Evolutionary conservation across 2,329 filamentous ascomycete genomes (phyloP), one percentile per base, ranked within the genome.

Genomic region (Fusarium algeriense): DNA sequence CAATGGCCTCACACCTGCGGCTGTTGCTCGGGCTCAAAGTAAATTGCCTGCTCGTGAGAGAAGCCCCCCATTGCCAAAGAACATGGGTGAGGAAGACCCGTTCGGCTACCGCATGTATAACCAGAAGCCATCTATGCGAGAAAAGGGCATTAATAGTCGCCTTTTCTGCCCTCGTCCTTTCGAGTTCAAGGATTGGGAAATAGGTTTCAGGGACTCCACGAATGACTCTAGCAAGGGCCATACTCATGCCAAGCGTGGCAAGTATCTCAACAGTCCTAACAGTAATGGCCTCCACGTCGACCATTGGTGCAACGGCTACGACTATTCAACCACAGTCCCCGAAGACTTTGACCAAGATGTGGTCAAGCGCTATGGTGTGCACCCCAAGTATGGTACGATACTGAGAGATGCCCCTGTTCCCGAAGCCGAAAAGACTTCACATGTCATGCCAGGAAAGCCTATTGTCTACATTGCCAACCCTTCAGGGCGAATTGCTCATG

Each of bases 171-270:
- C 87, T 14, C 80, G 80, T 10, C 70, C 83, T 1, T 86, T 86
- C 67, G 79, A 83, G 55, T 89, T 84, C 60, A 82, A 86, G 40
- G 80, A 85, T 12, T 81, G 84, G 62, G 87, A 90, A 74, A 90
- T 90, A 66, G 88, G 88, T 17, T 90, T 88, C 76, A 84, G 86
- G 26, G 88, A 90, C 73, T 88, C 86, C 7, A 84, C 84, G 66
- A 90, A 90, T 64, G 86, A 88, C 70, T 83, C 85, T 34, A 83
- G 82, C 64, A 85, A 87, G 61, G 85, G 85, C 26, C 86, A 86
- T 49, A 88, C 84, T 37, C 83, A 83, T 70, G 83, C 83, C 17
- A 85, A 85, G 66, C 83, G 87, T 53, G 87, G 87, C 73, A 86
- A 84, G 75, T 89, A 85, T 71, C 80, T 88, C 49, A 82, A 85